Conservation (phyloP, 2,329 filamentous ascomycete species). For the Fusarium sp. region DNA sequence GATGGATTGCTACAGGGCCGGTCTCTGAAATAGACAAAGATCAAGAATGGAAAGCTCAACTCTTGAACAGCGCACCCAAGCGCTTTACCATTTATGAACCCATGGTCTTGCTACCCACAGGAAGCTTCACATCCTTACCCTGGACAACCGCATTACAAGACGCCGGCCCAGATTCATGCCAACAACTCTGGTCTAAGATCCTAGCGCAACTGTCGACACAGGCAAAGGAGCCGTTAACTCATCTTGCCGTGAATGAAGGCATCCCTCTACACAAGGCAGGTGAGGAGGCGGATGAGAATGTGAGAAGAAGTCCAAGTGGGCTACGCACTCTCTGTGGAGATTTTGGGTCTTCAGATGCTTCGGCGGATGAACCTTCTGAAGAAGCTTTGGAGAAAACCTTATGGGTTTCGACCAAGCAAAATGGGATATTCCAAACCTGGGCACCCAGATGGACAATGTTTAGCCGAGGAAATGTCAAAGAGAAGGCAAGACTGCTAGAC, state of each 20-base stretch:
- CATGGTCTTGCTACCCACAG: constrained; percentile 67
- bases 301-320: constrained; percentile 76
- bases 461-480: constrained; percentile 86
- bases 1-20: constrained; percentile 41
- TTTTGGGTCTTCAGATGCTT: constrained; percentile 67
- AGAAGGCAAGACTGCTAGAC: constrained; percentile 79
- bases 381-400: constrained; percentile 73
- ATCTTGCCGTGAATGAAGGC: constrained; percentile 68
- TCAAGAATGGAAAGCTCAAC: constrained; percentile 34
- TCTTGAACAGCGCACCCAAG: constrained; percentile 59
- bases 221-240: constrained; percentile 57
- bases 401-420: constrained; percentile 83
- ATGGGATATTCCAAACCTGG: constrained; percentile 85
- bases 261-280: constrained; percentile 59
- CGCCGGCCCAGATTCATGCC: constrained; percentile 34
- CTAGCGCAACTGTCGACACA: constrained; percentile 55
- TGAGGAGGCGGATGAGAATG: constrained; percentile 62
- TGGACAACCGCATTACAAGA: constrained; percentile 53
- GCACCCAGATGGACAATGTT: constrained; percentile 95
- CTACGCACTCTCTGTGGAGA: constrained; percentile 76
- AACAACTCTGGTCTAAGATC: constrained; percentile 59
- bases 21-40: neutral
- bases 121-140: constrained; percentile 58
- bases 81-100: constrained; percentile 69
- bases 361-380: constrained; percentile 43